Base-by-base conservation (phyloP, 179 eudicot species). In the Nepenthes alata region DNA sequence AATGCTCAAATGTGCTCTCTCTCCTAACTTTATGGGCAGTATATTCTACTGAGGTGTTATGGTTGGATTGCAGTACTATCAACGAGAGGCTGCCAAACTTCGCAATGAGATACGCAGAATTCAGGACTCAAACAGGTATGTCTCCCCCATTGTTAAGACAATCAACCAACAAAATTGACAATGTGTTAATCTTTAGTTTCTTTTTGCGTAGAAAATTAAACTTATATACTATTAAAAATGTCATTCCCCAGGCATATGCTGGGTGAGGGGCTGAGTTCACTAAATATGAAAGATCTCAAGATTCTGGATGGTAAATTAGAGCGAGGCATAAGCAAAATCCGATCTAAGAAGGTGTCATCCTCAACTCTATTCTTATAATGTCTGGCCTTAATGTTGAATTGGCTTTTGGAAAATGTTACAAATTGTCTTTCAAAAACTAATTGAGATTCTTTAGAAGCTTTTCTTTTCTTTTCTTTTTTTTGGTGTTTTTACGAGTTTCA, bases 71-170 rank as follows among this genome's bases (percentile, higher is more conserved):
- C 81, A 93, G 98, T 87, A 72, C 61, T 93, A 89, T 73, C 95
- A 93, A 70, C 93, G 89, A 79, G 98, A 93, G 75, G 79, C 98
- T 6, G 70, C 80, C 1, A 93, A 86, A 60, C 64, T 93, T 79
- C 81, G 89, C 13, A 69, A 56, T 61, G 95, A 87, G 67, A 93
- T 93, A 55, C 69, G 72, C 7, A 74, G 68, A 56, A 60, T 79
- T 72, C 94, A 89, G 71, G 85, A 89, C 8, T 58, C 62, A 57
- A 85, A 82, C 93, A 93, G 93, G 98, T 89, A 49, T 64, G 10
- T 37, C n/a, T 25, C 1, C 13, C 7, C 70, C 48, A 65, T 14
- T 15, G 6, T 41, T 41, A 7, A 41, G 45, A 47, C 65, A 16
- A 25, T 25, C 25, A 25, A 0, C 25, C 25, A 0, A 25, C 25